phyloP scores from a whole-genome alignment of 441 rosid species.

The Corymbia citriodora region DNA sequence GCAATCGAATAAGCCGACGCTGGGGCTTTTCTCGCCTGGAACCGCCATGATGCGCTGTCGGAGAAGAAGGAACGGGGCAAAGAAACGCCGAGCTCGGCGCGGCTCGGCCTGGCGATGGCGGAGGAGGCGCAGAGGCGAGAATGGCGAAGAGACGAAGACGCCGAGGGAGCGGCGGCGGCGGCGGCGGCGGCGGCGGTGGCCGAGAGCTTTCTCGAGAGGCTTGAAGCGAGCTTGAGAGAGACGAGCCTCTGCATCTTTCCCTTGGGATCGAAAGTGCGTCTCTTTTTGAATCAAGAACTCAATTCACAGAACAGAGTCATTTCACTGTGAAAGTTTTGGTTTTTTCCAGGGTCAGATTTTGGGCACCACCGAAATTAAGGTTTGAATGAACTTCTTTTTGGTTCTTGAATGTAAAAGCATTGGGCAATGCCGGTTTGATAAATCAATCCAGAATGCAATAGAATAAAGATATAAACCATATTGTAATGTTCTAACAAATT shows the following conservation, averaged over 20 bases:
- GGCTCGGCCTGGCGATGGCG: conserved; percentile 25
- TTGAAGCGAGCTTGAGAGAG: conserved; percentile 31
- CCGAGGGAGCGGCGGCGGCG: neutral
- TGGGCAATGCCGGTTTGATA: neutral
- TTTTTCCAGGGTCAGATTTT: neutral
- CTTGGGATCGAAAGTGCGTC: neutral
- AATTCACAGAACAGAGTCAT: neutral
- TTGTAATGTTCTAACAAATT: neutral
- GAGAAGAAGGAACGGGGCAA: conserved; percentile 15
- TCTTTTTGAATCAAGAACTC: neutral
- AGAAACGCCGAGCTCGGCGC: conserved; percentile 14
- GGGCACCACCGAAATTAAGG: neutral
- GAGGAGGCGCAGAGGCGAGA: conserved; percentile 13
- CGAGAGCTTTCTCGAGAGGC: conserved; percentile 16
- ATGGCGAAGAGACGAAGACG: conserved; percentile 21
- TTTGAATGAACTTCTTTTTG: neutral
- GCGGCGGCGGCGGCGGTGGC: too few species aligned
- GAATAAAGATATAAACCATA: neutral
- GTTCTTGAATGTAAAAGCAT: neutral
- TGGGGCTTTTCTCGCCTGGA: conserved; percentile 19
- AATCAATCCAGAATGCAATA: fast-evolving
- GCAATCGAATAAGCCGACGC: conserved; percentile 17
- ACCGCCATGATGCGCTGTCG: conserved; percentile 14
- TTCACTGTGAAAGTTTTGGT: neutral
- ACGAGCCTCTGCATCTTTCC: conserved; percentile 50